Evolutionary conservation across 768 basidiomycete genomes (phyloP).

Genomic region (Cubamyces lactineus): DNA sequence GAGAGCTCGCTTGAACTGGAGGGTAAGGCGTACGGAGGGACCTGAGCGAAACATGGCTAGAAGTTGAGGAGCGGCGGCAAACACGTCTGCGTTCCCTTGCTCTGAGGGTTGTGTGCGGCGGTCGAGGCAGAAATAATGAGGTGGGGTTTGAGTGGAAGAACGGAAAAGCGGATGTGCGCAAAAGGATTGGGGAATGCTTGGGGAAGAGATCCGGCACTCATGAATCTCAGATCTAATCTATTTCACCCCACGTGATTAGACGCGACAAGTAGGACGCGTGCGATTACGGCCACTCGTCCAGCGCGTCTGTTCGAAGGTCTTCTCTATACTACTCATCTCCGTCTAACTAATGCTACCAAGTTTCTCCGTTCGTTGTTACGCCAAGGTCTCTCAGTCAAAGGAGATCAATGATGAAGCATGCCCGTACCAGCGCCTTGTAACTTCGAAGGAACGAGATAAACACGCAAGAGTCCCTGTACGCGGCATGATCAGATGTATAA

Average conservation of each 20-base stretch:
- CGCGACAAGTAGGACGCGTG: background rate
- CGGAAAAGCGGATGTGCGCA: constrained; percentile 9
- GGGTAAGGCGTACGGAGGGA: constrained; percentile 23
- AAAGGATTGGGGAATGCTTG: constrained; percentile 19
- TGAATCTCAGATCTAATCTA: constrained; percentile 14
- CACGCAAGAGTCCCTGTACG: too few species aligned
- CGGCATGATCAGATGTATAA: too few species aligned
- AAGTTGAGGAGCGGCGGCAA: background rate
- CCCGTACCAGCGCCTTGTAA: too few species aligned
- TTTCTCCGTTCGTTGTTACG: too few species aligned
- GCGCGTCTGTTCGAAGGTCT: too few species aligned
- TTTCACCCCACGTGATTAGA: constrained; percentile 4
- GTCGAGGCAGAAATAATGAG: background rate
- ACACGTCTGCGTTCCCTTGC: background rate
- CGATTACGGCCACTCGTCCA: background rate
- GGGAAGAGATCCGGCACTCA: constrained; percentile 2
- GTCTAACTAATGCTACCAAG: too few species aligned
- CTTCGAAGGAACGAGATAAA: too few species aligned
- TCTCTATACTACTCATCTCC: too few species aligned
- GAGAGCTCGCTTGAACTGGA: constrained; percentile 49
- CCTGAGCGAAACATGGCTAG: constrained; percentile 45
- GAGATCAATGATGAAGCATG: too few species aligned
- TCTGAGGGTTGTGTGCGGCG: background rate
- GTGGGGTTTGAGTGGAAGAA: constrained; percentile 30
- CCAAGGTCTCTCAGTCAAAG: too few species aligned